Base-by-base conservation (phyloP, 2,329 filamentous ascomycete genomes). In the Aspergillus sp. region DNA sequence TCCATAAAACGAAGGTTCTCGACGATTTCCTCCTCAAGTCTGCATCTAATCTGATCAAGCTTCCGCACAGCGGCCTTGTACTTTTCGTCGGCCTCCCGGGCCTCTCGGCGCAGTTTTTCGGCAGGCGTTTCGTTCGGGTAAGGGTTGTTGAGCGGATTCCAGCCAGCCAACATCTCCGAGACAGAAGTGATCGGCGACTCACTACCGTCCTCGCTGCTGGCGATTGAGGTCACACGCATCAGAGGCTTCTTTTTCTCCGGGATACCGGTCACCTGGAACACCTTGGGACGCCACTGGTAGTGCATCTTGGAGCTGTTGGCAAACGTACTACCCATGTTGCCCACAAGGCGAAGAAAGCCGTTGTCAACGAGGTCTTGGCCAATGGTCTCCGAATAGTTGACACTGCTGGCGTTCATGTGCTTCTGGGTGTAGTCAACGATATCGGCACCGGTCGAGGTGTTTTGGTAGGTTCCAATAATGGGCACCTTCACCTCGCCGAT, bases 261-360 rank as follows among this genome's bases (percentile, higher is more conserved):
- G 49, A 96, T 79, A 19, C 92, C 93, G 21, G 91, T 87, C 52
- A 94, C 71, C 67, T 95, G 87, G 76, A 97, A 99, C 4, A 89
- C 88, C 76, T 91, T 95, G 6, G 92, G 85, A 50, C 91, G 88
- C 94, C 94, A 99, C 72, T 99, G 94, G 71, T 99, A 99, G 70
- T 89, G 93, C 85, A 97, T 88, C 74, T 88, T 91, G 59, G 92
- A 96, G 79, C 92, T 97, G 76, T 99, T 99, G 63, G 93, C 92
- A 69, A 99, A 99, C 1, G 88, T 90, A 74, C 84, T 97, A 55
- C 94, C 94, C 49, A 99, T 92, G 64, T 94, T 97, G 59, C 94
- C 94, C 56, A 99, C 85, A 49, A 99, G 79, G 47, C 94, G 86
- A 66, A 99, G 78, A 68, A 97, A 93, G 34, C 94, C 93, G 67